These are phyloP conservation scores for Pseudogymnoascus sp. DNA, from an alignment of 2,329 filamentous ascomycete species.

Conservation along the genomic window DNA sequence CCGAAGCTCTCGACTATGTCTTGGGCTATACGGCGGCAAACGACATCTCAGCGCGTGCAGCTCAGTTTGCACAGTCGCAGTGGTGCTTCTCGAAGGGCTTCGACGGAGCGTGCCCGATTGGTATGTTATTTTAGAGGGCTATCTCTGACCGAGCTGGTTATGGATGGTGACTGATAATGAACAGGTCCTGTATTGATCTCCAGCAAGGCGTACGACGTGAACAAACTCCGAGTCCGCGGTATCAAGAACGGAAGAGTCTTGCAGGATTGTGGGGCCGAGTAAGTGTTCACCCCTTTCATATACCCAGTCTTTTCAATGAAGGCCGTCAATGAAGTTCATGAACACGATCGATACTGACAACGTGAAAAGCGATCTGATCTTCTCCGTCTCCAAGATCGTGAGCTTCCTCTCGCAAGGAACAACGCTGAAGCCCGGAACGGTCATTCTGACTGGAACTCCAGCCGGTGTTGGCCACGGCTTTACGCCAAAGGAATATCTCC, in stretches of 20 bases:
- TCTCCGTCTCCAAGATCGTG: constrained; percentile 40
- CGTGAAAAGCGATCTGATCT: constrained; percentile 45
- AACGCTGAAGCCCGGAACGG: constrained; percentile 36
- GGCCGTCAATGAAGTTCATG: neutral
- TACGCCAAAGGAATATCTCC: constrained; percentile 35
- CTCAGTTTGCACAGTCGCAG: constrained; percentile 41
- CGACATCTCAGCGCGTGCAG: constrained; percentile 45
- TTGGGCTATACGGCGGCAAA: constrained; percentile 51
- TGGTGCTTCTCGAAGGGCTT: constrained; percentile 46
- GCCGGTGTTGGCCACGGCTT: constrained; percentile 29
- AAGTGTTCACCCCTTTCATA: neutral
- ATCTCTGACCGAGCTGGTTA: neutral
- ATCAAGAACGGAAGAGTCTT: constrained; percentile 44
- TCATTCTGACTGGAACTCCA: constrained; percentile 42
- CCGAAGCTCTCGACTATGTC: constrained; percentile 42
- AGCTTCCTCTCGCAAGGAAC: constrained; percentile 35
- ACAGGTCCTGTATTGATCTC: constrained; percentile 43
- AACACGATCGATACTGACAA: constrained; percentile 1
- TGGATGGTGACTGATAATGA: neutral
- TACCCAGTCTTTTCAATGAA: neutral
- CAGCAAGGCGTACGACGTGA: constrained; percentile 32
- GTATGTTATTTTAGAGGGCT: constrained; percentile 14
- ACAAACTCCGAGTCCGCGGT: constrained; percentile 35
- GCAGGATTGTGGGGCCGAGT: constrained; percentile 29
- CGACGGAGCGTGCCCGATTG: constrained; percentile 41